phyloP scores from a whole-genome alignment of 139 green algal species.

The Tetradesmus obliquus region DNA sequence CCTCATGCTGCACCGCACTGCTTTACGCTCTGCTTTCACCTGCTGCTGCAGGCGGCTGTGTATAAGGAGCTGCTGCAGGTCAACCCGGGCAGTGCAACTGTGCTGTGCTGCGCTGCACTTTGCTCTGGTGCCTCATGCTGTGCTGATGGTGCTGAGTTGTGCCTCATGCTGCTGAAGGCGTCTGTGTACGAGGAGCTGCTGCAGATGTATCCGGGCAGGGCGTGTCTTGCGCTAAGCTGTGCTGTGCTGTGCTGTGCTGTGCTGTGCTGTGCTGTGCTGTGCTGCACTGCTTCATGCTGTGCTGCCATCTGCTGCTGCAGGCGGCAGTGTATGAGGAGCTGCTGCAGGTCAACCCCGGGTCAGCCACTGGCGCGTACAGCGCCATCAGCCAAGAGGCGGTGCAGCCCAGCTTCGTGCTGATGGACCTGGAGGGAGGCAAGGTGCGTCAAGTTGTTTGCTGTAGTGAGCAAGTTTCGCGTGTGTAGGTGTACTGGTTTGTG shows the following conservation, averaged over 20 bases:
- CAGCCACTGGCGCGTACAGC: slow-evolving; percentile 92
- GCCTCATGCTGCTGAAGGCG: no score
- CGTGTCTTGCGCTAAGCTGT: no score
- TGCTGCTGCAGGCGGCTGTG: slow-evolving; percentile 61
- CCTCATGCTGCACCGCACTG: not conserved
- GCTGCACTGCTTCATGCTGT: not conserved
- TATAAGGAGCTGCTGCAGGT: slow-evolving; percentile 88
- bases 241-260: slow-evolving; percentile 42
- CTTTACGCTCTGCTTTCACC: not conserved
- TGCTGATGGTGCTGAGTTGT: no score
- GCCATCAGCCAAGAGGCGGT: slow-evolving; percentile 41
- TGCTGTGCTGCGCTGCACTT: no score
- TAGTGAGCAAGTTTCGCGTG: no score
- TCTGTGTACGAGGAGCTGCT: no score
- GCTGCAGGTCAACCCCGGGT: slow-evolving; percentile 94
- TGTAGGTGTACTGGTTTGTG: no score
- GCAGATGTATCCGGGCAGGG: no score
- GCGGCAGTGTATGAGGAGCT: slow-evolving; percentile 78
- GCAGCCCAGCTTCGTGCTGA: slow-evolving; percentile 92
- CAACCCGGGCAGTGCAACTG: slow-evolving; percentile 93
- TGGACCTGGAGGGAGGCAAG: slow-evolving; percentile 94
- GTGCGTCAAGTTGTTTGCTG: no score
- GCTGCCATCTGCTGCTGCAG: slow-evolving; percentile 46
- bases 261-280: not conserved
- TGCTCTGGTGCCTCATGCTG: no score